Conservation (phyloP, 2,329 filamentous ascomycete genomes). For the Ceratocystis harringtonii region DNA sequence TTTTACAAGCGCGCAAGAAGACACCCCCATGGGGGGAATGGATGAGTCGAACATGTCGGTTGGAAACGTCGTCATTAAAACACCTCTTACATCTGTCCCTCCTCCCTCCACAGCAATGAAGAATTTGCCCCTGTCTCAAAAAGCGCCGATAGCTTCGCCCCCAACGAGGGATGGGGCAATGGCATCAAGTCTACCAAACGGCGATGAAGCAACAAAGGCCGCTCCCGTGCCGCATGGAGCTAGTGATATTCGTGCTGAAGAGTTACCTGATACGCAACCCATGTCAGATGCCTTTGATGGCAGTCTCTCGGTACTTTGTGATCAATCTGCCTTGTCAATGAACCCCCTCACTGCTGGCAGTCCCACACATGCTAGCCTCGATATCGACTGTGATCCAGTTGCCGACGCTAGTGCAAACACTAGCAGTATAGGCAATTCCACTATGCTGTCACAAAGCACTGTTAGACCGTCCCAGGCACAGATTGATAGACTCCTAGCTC, state of each 20-base stretch:
- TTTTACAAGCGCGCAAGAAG: slow-evolving; percentile 36
- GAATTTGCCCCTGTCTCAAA: slow-evolving; percentile 48
- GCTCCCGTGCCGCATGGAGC: slow-evolving; percentile 46
- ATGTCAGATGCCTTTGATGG: slow-evolving; percentile 25
- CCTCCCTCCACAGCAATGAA: slow-evolving; percentile 21
- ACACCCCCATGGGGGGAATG: slow-evolving; percentile 47
- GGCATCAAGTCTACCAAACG: slow-evolving; percentile 52
- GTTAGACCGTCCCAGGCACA: slow-evolving; percentile 32
- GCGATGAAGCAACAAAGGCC: slow-evolving; percentile 88
- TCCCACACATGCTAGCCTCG: background rate
- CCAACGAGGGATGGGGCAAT: slow-evolving; percentile 36
- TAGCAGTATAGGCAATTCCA: background rate
- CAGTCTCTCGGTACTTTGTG: slow-evolving; percentile 32
- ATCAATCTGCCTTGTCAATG: background rate
- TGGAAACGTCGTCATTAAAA: background rate
- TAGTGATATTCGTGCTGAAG: slow-evolving; percentile 19
- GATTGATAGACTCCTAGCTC: slow-evolving; percentile 43
- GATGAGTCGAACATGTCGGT: slow-evolving; percentile 32
- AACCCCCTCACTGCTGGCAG: background rate
- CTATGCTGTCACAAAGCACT: slow-evolving; percentile 11
- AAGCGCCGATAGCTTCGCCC: slow-evolving; percentile 43
- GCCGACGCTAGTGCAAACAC: background rate
- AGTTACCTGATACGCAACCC: slow-evolving; percentile 20
- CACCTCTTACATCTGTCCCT: slow-evolving; percentile 1
- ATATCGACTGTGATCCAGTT: background rate